Percentiles rank a stretch among this genome's conserved stretches.
phyloP scores from a whole-genome alignment of 192 early-diverging fungal species.

The Neocallimastix lanati region DNA sequence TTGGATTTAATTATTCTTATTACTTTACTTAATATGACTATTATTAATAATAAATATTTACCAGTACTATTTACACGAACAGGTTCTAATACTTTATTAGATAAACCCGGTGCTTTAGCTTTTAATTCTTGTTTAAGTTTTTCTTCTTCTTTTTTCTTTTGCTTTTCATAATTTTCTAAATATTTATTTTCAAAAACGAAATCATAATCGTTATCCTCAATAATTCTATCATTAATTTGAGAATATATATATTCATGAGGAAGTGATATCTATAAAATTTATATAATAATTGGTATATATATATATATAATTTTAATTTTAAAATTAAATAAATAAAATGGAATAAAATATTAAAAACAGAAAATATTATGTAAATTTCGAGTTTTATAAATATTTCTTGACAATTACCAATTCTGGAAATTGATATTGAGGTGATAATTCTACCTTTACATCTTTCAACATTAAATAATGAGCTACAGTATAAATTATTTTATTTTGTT shows the following conservation, averaged over 20 bases:
- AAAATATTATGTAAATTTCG: too few relatives aligned
- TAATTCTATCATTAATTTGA: neutral
- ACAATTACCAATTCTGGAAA: neutral
- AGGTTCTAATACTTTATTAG: neutral
- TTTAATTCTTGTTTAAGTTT: neutral
- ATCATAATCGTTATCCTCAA: neutral
- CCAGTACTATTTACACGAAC: neutral
- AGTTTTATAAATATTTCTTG: neutral
- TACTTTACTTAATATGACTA: too few relatives aligned
- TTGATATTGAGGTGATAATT: neutral
- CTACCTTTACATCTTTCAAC: neutral
- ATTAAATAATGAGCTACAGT: neutral
- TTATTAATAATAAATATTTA: neutral
- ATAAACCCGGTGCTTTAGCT: neutral
- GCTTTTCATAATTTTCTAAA: neutral
- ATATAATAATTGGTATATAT: too few relatives aligned
- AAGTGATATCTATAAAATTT: too few relatives aligned
- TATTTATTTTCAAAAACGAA: neutral
- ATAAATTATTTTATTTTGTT: too few relatives aligned
- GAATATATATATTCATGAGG: neutral
- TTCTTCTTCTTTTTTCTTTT: neutral
- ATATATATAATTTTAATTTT: too few relatives aligned
- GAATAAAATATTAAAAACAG: too few relatives aligned
- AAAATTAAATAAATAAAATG: too few relatives aligned
- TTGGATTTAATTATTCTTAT: too few relatives aligned